These are phyloP conservation scores for Aspergillus ruber DNA, from an alignment of 2,329 filamentous ascomycete species.

Conservation along the genomic window DNA sequence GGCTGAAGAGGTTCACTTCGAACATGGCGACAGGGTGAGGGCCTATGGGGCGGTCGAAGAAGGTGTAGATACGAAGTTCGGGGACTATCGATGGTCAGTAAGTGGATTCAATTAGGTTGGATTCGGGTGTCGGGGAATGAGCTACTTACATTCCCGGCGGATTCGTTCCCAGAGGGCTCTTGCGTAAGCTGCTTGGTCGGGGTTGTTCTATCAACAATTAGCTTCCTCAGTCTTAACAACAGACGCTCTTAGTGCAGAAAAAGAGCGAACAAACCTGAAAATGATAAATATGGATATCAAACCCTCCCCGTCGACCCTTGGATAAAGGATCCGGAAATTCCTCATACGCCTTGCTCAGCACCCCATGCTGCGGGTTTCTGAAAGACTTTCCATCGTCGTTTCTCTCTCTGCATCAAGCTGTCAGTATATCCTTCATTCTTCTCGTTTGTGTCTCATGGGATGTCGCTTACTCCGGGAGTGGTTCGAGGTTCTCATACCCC, in stretches of 20 bases:
- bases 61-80: conserved; percentile 71
- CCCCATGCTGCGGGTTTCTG: conserved; percentile 57
- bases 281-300: conserved; percentile 86
- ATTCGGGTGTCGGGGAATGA: background rate
- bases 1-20: conserved; percentile 82
- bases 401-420: conserved; percentile 43
- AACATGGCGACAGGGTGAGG: conserved; percentile 86
- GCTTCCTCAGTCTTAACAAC: too few species aligned
- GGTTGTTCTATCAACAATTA: conserved; percentile 42
- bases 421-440: background rate
- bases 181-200: conserved; percentile 60
- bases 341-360: conserved; percentile 62
- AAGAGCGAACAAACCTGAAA: conserved; percentile 42
- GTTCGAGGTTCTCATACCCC: conserved; percentile 45
- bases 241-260: background rate
- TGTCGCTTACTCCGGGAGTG: conserved; percentile 39
- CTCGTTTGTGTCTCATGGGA: background rate
- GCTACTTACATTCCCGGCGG: conserved; percentile 63
- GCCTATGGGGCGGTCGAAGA: conserved; percentile 72
- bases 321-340: conserved; percentile 62
- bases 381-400: conserved; percentile 71
- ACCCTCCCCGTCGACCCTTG: conserved; percentile 62
- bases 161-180: conserved; percentile 70
- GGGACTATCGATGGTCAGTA: conserved; percentile 54
- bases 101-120: background rate